A percentile compares a stretch with the other conserved stretches of the same genome.
Evolutionary conservation across 495 filamentous ascomycete genomes (phyloP).

Genomic region (Hyphodiscus hymeniophilus): DNA sequence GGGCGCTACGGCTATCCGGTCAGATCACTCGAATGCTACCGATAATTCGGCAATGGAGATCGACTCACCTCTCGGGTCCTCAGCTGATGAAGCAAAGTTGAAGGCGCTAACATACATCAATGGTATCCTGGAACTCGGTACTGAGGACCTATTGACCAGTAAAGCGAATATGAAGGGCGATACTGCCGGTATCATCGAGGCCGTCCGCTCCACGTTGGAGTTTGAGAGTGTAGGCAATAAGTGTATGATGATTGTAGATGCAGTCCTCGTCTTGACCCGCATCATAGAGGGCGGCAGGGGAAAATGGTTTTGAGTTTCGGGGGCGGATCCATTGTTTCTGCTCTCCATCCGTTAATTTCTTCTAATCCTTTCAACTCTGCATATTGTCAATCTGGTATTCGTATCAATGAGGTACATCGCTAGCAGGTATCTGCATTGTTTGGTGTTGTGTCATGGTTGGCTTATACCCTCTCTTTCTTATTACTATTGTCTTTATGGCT

Average conservation of each 20-base stretch:
- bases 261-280: constrained; percentile 14
- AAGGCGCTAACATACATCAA: constrained; percentile 15
- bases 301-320: constrained; percentile 14
- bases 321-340: neutral
- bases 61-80: neutral
- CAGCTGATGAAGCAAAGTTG: constrained; percentile 4
- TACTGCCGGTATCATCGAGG: constrained; percentile 13
- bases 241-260: constrained; percentile 18
- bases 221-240: constrained; percentile 11
- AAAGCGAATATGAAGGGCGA: constrained; percentile 16
- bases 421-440: too few relatives aligned
- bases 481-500: too few relatives aligned
- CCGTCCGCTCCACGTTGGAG: constrained; percentile 11
- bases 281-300: constrained; percentile 16
- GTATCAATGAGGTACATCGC: too few relatives aligned
- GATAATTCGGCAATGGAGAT: constrained; percentile 5
- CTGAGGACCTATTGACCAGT: constrained; percentile 16
- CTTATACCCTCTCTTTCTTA: too few relatives aligned
- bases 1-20: neutral
- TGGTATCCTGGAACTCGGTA: constrained; percentile 14
- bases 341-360: neutral
- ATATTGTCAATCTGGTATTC: neutral
- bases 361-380: neutral
- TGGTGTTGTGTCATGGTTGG: too few relatives aligned
- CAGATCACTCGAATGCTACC: constrained; percentile 2